Evolutionary conservation across 148 eudicot species (phyloP), one percentile per base, ranked within the genome.

Genomic region (Rhododendron ovatum): DNA sequence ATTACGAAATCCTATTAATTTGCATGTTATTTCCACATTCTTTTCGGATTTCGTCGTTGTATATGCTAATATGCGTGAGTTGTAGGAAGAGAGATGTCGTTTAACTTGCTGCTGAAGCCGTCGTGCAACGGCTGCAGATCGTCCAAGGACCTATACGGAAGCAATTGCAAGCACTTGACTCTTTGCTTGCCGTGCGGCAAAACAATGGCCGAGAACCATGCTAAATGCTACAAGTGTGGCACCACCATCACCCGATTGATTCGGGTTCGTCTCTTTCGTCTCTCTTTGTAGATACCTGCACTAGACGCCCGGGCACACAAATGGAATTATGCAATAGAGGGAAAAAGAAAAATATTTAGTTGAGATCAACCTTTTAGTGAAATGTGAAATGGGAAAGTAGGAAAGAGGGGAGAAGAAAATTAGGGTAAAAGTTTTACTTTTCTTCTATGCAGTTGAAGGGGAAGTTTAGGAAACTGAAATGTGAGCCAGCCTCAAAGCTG

Each of bases 141-240:
- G 39, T 87, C 90, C 17, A 84, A n/a, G 86, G 98, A 93, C 63
- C 92, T 96, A 6, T 96, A 96, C 17, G 98, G 98, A 6, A 96
- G 98, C 92, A 89, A 92, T 73, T 96, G 98, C 90, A 96, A 96
- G 91, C 98, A 96, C 90, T 65, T 96, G 89, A 94, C 98, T 18
- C 98, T 96, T 24, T 96, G 98, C 86, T 84, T 91, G n/a, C 84
- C 75, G 2, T 96, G 98, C 71, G 98, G 96, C 35, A 96, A 91
- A 88, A 86, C 88, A 26, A 93, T 94, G 98, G 98, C 96, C 7
- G 94, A 94, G 88, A 93, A 85, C 30, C 90, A 91, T 11, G 91
- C 69, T 35, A 91, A 91, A 80, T 96, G 98, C 85, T 88, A 82
- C 88, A 94, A 96, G 18, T 96, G 98, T 30, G 98, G 98, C 76